Conservation (phyloP, 176 grass and related monocot genomes). For the Thinopyrum elongatum region DNA sequence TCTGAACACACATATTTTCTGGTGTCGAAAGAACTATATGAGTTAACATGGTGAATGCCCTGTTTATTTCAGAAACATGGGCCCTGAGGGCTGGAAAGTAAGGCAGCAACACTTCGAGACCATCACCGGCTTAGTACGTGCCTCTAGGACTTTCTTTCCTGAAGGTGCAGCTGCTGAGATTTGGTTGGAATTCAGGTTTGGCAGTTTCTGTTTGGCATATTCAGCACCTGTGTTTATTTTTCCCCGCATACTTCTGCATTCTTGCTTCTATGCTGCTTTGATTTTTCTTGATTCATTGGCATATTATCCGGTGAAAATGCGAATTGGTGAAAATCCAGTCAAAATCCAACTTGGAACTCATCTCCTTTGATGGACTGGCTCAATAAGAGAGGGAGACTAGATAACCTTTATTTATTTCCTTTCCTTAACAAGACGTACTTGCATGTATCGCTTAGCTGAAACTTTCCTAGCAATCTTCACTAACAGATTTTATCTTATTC, state of each 20-base stretch:
- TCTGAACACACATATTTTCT: background rate
- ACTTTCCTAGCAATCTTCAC: background rate
- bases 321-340: background rate
- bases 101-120: slow-evolving; percentile 81
- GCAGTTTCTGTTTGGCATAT: slow-evolving; percentile 3
- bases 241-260: background rate
- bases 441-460: background rate
- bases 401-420: background rate
- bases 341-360: slow-evolving; percentile 1
- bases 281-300: background rate
- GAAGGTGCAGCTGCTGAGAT: slow-evolving; percentile 83
- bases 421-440: background rate
- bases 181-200: slow-evolving; percentile 91
- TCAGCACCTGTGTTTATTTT: background rate
- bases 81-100: slow-evolving; percentile 97
- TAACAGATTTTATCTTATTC: background rate
- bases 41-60: slow-evolving; percentile 16
- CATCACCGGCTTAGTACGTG: slow-evolving; percentile 65
- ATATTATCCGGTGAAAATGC: background rate
- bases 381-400: background rate
- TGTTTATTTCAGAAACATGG: slow-evolving; percentile 74
- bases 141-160: slow-evolving; percentile 81
- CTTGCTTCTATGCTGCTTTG: background rate
- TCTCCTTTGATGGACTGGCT: background rate
- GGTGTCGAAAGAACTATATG: background rate